Base-by-base conservation (phyloP, 345 rosid genomes). In the Lagerstroemia speciosa region DNA sequence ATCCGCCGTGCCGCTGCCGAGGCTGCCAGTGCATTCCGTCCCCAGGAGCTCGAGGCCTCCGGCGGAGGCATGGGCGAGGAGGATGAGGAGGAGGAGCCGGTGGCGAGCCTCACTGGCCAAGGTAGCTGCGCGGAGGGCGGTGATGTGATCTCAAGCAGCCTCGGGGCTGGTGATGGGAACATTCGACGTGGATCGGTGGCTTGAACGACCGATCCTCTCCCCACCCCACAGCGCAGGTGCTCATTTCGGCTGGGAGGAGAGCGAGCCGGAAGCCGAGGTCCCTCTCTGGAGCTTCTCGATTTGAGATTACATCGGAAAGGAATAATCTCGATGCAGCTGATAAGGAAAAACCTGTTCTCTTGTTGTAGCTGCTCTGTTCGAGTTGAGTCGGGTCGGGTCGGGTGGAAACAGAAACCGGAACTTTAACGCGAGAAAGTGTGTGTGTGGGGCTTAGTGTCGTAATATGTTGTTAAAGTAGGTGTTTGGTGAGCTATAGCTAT, bases 1-100 rank as follows among this genome's bases (percentile, higher is more conserved):
- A 82, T 83, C 45, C 85, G 74, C 32, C 27, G 0, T 48, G 84
- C 83, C 7, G 89, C 83, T 6, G 52, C 72, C 45, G 75, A 78
- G 72, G 84, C 81, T 8, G 82, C 84, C 0, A 75, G 61, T 11
- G 70, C 37, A 37, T 71, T 71, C 30, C 29, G 41, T 4, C 41
- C 63, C 15, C 3, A 34, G 12, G 50, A 26, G 2, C 32, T 55
- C n/a, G 48, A 53, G 6, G 71, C 36, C 6, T 4, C 30, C 16
- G 70, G 45, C 16, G 61, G 19, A 3, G 64, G n/a, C 14, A 62
- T 7, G 10, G 69, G 19, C 34, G 72, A 58, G 34, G 65, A 26
- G 52, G 67, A 37, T 26, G 52, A 37, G 67, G 33, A 65, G 67
- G n/a, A 52, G 33, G n/a, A 37, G 67, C 24, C n/a, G 16, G 50